These are phyloP conservation scores for Acrocalymma vagum DNA, from an alignment of 2,329 filamentous ascomycete genomes.

Conservation along the genomic window DNA sequence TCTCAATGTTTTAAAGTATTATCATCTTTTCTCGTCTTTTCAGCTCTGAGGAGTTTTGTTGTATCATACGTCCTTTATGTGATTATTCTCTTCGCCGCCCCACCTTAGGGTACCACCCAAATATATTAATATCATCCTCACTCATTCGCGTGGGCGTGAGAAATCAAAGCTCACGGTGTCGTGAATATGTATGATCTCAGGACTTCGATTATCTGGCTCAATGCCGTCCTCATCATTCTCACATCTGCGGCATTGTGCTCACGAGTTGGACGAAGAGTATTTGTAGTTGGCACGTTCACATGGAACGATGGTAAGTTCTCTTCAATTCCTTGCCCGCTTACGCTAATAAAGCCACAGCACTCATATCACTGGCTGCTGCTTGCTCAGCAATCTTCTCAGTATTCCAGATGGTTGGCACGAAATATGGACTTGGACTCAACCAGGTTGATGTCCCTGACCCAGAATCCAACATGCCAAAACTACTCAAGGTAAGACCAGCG, in stretches of 20 bases:
- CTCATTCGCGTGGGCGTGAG: too few species aligned
- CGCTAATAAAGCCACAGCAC: constrained; percentile 20
- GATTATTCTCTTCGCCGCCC: too few species aligned
- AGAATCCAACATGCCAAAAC: constrained; percentile 10
- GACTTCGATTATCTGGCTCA: constrained; percentile 31
- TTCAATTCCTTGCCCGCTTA: not conserved
- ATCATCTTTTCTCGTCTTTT: too few species aligned
- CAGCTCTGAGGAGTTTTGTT: too few species aligned
- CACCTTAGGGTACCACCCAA: too few species aligned
- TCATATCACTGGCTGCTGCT: constrained; percentile 32
- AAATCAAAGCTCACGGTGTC: too few species aligned
- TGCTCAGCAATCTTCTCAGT: constrained; percentile 33
- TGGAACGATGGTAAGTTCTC: constrained; percentile 35
- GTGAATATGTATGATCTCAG: constrained; percentile 20
- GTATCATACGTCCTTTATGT: too few species aligned
- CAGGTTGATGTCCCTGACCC: constrained; percentile 14
- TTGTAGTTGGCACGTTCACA: constrained; percentile 29
- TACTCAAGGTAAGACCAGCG: constrained; percentile 21
- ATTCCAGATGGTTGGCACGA: constrained; percentile 32
- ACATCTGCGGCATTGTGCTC: constrained; percentile 31
- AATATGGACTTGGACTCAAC: constrained; percentile 29
- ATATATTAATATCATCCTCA: too few species aligned
- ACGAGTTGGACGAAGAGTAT: constrained; percentile 29
- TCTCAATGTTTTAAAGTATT: too few species aligned
- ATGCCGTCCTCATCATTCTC: constrained; percentile 31